Evolutionary conservation across 73 alveolate genomes (phyloP).

Genomic region (Tetrahymena borealis): DNA sequence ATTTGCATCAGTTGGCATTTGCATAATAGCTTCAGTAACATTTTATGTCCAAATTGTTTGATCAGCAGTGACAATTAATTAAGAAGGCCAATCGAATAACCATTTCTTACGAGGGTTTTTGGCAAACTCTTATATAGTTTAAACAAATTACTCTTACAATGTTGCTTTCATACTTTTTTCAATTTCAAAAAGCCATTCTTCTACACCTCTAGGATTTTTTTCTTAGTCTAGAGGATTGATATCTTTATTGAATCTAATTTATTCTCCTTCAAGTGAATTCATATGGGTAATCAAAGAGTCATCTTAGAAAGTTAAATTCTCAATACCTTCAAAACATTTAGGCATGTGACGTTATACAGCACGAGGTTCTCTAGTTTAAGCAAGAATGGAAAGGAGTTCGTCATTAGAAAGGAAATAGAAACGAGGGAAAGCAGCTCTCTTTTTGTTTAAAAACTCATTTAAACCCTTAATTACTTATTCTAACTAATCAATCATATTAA

Average conservation of each 20-base stretch:
- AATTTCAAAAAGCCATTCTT: constrained; percentile 40
- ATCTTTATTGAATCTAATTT: constrained; percentile 6
- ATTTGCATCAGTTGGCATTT: constrained; percentile 6
- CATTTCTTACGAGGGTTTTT: constrained; percentile 5
- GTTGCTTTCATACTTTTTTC: constrained; percentile 32
- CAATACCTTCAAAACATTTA: constrained; percentile 77
- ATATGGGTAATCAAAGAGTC: constrained; percentile 39
- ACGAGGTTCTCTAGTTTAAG: constrained; percentile 73
- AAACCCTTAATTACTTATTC: constrained; percentile 86
- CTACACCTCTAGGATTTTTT: constrained; percentile 56
- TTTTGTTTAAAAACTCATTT: constrained; percentile 82
- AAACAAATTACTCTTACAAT: not conserved
- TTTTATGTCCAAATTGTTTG: constrained; percentile 11
- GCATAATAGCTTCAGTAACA: constrained; percentile 15
- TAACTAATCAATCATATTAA: constrained; percentile 66
- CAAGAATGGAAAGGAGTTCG: constrained; percentile 88
- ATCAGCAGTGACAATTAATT: constrained; percentile 27
- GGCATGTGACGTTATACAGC: constrained; percentile 62
- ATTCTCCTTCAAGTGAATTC: constrained; percentile 56
- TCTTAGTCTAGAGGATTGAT: constrained; percentile 59
- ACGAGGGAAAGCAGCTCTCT: constrained; percentile 86
- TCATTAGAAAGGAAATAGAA: constrained; percentile 95
- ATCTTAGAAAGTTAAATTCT: constrained; percentile 53
- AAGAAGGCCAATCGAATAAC: constrained; percentile 12
- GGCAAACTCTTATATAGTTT: constrained; percentile 2